These are phyloP conservation scores for Penicillium pancosmium DNA, from an alignment of 495 filamentous ascomycete genomes.

Conservation along the genomic window DNA sequence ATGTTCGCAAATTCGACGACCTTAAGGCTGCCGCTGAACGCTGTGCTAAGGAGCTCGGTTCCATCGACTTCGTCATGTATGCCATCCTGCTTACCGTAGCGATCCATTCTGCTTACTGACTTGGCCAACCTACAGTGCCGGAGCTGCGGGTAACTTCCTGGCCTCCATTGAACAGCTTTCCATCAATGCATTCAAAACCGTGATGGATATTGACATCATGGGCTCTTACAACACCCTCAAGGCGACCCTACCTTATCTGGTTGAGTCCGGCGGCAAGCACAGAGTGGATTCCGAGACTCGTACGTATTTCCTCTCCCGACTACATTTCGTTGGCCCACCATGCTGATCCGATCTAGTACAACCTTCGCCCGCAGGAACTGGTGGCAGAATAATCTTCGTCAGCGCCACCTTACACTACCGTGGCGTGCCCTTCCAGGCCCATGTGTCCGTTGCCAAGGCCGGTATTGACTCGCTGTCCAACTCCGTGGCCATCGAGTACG, in stretches of 20 bases:
- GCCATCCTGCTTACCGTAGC: constrained; percentile 24
- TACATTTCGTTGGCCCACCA: neutral
- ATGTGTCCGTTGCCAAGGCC: constrained; percentile 88
- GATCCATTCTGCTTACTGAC: neutral
- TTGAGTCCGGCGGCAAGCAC: constrained; percentile 69
- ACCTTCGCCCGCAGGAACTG: constrained; percentile 55
- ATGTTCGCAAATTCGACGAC: constrained; percentile 74
- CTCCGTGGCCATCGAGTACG: constrained; percentile 79
- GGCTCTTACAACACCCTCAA: constrained; percentile 96
- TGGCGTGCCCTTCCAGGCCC: constrained; percentile 78
- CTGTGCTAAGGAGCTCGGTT: constrained; percentile 79
- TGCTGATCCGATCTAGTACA: constrained; percentile 25
- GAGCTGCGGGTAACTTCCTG: constrained; percentile 95
- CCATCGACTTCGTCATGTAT: constrained; percentile 93
- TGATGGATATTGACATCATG: constrained; percentile 94
- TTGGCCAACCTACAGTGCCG: constrained; percentile 59
- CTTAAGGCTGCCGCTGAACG: constrained; percentile 73
- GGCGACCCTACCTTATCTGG: constrained; percentile 78
- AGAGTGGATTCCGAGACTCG: constrained; percentile 49
- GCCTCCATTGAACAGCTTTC: constrained; percentile 80
- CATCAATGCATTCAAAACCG: constrained; percentile 88
- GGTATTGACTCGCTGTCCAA: constrained; percentile 82
- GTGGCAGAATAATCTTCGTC: constrained; percentile 86
- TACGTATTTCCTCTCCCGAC: constrained; percentile 25
- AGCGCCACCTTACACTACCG: constrained; percentile 89